Conservation (phyloP, 2,329 filamentous ascomycete genomes). For the Eurotiales sp. region DNA sequence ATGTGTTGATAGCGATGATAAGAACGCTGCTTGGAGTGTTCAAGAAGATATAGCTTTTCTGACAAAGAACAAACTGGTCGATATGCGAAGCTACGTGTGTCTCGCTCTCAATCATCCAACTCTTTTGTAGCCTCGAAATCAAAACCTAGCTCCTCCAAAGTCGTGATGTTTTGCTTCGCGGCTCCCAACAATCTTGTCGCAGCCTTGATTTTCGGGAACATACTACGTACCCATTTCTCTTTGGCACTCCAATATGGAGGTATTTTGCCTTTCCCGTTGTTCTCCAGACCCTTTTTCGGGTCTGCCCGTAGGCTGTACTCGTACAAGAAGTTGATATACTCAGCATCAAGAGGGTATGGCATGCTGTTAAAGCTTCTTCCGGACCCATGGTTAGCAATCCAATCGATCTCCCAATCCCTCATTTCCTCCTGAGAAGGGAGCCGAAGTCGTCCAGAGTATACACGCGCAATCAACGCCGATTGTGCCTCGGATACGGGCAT, state of each 20-base stretch:
- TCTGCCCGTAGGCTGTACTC: slow-evolving; percentile 32
- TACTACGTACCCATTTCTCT: slow-evolving; percentile 1
- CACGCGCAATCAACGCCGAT: slow-evolving; percentile 68
- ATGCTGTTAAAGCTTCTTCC: slow-evolving; percentile 55
- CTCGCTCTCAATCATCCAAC: background rate
- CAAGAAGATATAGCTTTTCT: no score
- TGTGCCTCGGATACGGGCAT: slow-evolving; percentile 79
- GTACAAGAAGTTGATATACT: slow-evolving; percentile 43
- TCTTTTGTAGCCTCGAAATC: background rate
- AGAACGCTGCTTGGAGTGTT: no score
- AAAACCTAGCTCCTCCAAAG: background rate
- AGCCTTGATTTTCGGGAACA: background rate
- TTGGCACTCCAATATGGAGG: slow-evolving; percentile 2
- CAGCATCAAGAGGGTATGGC: slow-evolving; percentile 45
- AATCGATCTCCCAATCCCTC: slow-evolving; percentile 60
- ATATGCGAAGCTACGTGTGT: no score
- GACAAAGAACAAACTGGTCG: background rate
- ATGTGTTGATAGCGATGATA: no score
- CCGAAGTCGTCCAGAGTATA: slow-evolving; percentile 67
- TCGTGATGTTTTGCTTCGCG: background rate
- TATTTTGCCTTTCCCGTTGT: slow-evolving; percentile 56
- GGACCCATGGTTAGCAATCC: slow-evolving; percentile 41
- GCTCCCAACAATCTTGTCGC: background rate
- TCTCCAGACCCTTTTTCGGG: slow-evolving; percentile 31
- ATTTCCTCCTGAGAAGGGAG: slow-evolving; percentile 65